Percentiles rank a stretch among this genome's conserved stretches.
Evolutionary conservation across 2,329 filamentous ascomycete genomes (phyloP).

Genomic region (Aspergillus sp.): DNA sequence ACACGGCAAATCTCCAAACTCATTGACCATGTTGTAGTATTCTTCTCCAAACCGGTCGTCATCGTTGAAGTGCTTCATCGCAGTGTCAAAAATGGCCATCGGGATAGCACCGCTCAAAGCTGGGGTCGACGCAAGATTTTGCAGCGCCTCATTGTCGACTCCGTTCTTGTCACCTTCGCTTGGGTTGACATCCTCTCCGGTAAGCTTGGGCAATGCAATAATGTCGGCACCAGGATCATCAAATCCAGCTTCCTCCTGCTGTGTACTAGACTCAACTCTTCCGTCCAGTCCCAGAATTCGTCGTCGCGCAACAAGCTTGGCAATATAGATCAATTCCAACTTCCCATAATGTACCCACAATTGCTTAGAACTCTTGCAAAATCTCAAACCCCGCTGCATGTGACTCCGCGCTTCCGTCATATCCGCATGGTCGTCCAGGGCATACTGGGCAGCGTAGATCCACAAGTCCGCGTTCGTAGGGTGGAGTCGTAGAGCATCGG

Average conservation of each 20-base stretch:
- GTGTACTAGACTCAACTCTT: constrained; percentile 31
- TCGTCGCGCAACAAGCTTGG: constrained; percentile 68
- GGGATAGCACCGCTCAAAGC: constrained; percentile 91
- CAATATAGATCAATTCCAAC: constrained; percentile 87
- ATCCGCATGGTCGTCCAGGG: constrained; percentile 72
- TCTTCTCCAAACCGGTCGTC: constrained; percentile 58
- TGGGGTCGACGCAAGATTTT: constrained; percentile 63
- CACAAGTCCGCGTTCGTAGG: constrained; percentile 77
- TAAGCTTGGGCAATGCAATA: constrained; percentile 53
- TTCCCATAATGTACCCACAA: constrained; percentile 88
- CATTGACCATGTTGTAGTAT: constrained; percentile 74
- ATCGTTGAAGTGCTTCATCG: constrained; percentile 69
- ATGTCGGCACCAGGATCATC: constrained; percentile 48
- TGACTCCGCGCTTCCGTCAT: constrained; percentile 79
- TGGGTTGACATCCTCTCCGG: constrained; percentile 56
- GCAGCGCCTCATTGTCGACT: constrained; percentile 50
- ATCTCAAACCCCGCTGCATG: constrained; percentile 83
- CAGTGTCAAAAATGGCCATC: constrained; percentile 81
- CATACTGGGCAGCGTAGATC: constrained; percentile 72
- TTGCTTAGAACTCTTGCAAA: constrained; percentile 67
- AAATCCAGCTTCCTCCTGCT: constrained; percentile 26
- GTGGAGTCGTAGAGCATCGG: constrained; percentile 71
- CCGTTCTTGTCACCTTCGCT: constrained; percentile 47
- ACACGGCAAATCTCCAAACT: constrained; percentile 61
- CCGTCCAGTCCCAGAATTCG: constrained; percentile 58